These are phyloP conservation scores for Pseudonectria foliicola DNA, from an alignment of 2,329 filamentous ascomycete genomes.

Conservation along the genomic window DNA sequence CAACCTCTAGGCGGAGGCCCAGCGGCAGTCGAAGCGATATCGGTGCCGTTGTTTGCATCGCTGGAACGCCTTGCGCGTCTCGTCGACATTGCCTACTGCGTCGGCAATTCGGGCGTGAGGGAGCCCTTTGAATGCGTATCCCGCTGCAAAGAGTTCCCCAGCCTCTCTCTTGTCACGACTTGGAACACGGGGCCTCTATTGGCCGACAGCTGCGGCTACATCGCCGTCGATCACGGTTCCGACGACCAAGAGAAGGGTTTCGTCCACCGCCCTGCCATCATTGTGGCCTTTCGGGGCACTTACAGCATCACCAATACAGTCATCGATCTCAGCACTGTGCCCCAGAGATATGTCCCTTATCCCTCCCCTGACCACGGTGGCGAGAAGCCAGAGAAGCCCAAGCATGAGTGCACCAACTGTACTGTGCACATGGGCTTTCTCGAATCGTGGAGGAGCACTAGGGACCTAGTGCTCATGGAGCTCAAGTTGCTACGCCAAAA, in stretches of 20 bases:
- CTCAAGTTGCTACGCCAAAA: conserved; percentile 51
- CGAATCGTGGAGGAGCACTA: conserved; percentile 72
- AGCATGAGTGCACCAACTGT: conserved; percentile 69
- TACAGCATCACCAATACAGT: conserved; percentile 92
- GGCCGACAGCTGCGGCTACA: conserved; percentile 88
- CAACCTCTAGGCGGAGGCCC: conserved; percentile 6
- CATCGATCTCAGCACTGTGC: conserved; percentile 79
- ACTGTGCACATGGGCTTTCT: conserved; percentile 91
- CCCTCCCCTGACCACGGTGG: conserved; percentile 47
- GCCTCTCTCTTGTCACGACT: conserved; percentile 70
- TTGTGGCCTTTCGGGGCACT: conserved; percentile 88
- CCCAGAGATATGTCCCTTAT: conserved; percentile 87
- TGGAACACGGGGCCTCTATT: conserved; percentile 88
- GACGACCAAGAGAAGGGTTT: conserved; percentile 6
- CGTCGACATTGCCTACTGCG: conserved; percentile 92
- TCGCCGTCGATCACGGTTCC: conserved; percentile 68
- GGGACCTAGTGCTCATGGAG: conserved; percentile 59
- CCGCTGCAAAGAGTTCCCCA: conserved; percentile 76
- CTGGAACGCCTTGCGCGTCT: conserved; percentile 85
- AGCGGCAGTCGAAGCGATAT: conserved; percentile 33
- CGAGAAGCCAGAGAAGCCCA: conserved; percentile 27
- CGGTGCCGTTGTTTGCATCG: conserved; percentile 62
- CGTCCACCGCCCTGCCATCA: conserved; percentile 40
- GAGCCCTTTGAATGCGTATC: conserved; percentile 81
- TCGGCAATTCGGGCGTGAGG: conserved; percentile 73